phyloP scores from a whole-genome alignment of 345 rosid genomes.

The Erucastrum elatum region DNA sequence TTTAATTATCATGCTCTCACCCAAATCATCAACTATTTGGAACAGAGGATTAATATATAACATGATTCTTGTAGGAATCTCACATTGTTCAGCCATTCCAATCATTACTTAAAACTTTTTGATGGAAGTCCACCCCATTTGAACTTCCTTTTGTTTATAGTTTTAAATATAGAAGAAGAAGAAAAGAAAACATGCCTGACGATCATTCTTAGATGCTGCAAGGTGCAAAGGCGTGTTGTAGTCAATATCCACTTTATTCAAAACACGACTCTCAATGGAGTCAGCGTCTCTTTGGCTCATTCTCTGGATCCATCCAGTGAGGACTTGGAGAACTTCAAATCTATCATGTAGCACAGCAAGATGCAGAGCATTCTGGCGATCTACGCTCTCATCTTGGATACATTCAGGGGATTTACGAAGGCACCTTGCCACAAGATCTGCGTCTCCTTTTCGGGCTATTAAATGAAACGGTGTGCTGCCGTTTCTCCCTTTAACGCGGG shows the following conservation, averaged over 20 bases:
- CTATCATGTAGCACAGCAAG: slow-evolving; percentile 26
- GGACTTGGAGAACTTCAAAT: slow-evolving; percentile 31
- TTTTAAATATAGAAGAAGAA: not conserved
- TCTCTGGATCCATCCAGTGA: not conserved
- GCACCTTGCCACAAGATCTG: slow-evolving; percentile 7
- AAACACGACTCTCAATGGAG: not conserved
- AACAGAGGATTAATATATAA: too few relatives aligned
- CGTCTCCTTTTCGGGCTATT: slow-evolving; percentile 14
- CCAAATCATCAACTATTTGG: too few relatives aligned
- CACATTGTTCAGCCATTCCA: not conserved
- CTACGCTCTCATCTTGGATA: not conserved
- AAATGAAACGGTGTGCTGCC: slow-evolving; percentile 30
- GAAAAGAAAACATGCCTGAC: not conserved
- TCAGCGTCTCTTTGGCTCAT: not conserved
- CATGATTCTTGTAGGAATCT: not conserved
- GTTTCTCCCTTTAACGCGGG: slow-evolving; percentile 21
- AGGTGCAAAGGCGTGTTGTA: not conserved
- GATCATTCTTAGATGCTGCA: not conserved
- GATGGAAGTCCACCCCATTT: not conserved
- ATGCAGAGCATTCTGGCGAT: slow-evolving; percentile 21
- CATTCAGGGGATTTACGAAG: not conserved
- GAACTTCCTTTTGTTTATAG: not conserved
- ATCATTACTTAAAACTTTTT: not conserved
- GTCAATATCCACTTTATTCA: not conserved
- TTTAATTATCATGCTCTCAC: too few relatives aligned